phyloP scores from a whole-genome alignment of 176 grass and related monocot genomes.

The Puccinellia tenuiflora region DNA sequence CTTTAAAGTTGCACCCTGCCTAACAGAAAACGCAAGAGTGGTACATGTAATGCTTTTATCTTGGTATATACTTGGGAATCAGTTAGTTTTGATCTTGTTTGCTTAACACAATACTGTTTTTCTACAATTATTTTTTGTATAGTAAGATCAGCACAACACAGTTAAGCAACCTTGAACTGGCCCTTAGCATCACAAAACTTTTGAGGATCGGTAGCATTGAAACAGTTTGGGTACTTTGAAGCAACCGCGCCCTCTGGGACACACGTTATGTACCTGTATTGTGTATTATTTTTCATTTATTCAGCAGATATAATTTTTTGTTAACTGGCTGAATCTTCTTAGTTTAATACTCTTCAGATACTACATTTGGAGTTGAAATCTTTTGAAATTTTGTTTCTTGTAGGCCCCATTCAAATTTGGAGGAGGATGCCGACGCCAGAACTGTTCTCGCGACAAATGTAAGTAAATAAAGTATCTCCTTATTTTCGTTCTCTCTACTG shows the following conservation, averaged over 20 bases:
- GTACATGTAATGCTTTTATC: not conserved
- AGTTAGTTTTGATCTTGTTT: constrained; percentile 1
- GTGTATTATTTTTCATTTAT: not conserved
- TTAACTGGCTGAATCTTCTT: not conserved
- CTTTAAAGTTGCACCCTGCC: not conserved
- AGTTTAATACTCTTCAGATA: not conserved
- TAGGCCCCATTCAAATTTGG: constrained; percentile 38
- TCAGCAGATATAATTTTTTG: not conserved
- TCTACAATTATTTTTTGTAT: not conserved
- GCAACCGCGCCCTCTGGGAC: not conserved
- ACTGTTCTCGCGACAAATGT: constrained; percentile 67
- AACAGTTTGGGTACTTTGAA: not conserved
- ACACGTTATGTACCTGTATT: not conserved
- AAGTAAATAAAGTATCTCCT: not conserved
- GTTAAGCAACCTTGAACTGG: not conserved
- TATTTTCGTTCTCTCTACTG: not conserved
- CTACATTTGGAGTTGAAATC: not conserved
- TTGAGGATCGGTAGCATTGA: not conserved
- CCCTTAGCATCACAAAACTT: not conserved
- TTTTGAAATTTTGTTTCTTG: constrained; percentile 18
- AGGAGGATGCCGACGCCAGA: constrained; percentile 57
- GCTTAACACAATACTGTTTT: not conserved
- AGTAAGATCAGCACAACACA: not conserved
- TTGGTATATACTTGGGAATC: not conserved
- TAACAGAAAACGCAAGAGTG: not conserved